Conservation (phyloP, 1,284 basidiomycete genomes). For the Bjerkandera adusta region DNA sequence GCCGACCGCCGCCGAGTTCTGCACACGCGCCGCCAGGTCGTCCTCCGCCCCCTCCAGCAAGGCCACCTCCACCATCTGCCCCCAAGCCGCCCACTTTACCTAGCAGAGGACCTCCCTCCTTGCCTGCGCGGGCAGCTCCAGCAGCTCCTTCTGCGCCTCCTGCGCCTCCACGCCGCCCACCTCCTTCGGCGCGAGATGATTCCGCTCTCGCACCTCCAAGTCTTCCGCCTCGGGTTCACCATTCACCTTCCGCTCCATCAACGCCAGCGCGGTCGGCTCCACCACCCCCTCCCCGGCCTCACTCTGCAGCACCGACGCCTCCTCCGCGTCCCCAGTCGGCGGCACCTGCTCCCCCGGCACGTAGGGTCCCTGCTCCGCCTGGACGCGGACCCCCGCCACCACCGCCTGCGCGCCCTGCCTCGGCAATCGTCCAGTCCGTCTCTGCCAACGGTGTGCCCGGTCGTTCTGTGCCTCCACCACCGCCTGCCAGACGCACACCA, state of each 20-base stretch:
- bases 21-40: slow-evolving; percentile 23
- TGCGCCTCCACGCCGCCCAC: slow-evolving; percentile 23
- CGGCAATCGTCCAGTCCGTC: slow-evolving; percentile 21
- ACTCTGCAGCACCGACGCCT: slow-evolving; percentile 31
- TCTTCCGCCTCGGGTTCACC: slow-evolving; percentile 17
- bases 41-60: slow-evolving; percentile 24
- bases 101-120: slow-evolving; percentile 33
- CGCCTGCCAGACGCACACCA: slow-evolving; percentile 32
- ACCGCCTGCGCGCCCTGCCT: slow-evolving; percentile 28
- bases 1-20: slow-evolving; percentile 21
- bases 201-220: slow-evolving; percentile 20
- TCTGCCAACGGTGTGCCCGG: slow-evolving; percentile 30
- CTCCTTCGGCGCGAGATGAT: slow-evolving; percentile 17
- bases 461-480: slow-evolving; percentile 33
- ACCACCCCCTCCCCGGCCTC: slow-evolving; percentile 24
- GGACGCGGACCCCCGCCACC: slow-evolving; percentile 29
- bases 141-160: slow-evolving; percentile 30
- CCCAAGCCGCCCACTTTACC: slow-evolving; percentile 28
- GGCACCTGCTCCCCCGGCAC: slow-evolving; percentile 37
- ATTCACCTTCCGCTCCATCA: slow-evolving; percentile 23
- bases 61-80: slow-evolving; percentile 27
- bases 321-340: slow-evolving; percentile 28
- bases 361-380: slow-evolving; percentile 35
- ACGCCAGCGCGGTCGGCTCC: slow-evolving; percentile 27
- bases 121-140: slow-evolving; percentile 25